Base-by-base conservation (phyloP, 1,284 basidiomycete genomes). In the Rhodofomes roseus region DNA sequence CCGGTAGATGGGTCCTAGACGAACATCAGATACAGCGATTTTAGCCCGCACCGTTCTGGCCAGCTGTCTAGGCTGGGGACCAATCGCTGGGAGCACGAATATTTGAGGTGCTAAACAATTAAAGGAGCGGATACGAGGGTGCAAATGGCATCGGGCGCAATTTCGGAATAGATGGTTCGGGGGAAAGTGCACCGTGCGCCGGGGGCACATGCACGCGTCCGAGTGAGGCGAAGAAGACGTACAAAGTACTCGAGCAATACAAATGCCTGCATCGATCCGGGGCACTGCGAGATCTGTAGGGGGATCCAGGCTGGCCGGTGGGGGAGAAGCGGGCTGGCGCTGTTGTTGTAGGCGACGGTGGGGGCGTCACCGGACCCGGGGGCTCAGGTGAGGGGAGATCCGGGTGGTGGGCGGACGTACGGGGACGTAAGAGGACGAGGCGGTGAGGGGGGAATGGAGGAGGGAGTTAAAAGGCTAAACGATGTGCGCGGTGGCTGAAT, bases 381-480 rank as follows among this genome's bases (percentile, higher is more conserved):
- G 12, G 50, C 50, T 51, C 50, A 36, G 50, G 50, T 51, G 50
- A 36, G 50, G 29, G 50, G 20, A 36, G 50, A 51, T 51, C 50
- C 50, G 50, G 6, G 29, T 1, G 18, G 5, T 16, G n/a, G 16
- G 43, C n/a, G 18, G 43, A 44, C 43, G 43, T 44, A 44, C 8
- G 29, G 31, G 50, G 20, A 52, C 31, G 50, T 22, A 51, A 51
- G 11, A 22, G 31, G 5, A 29, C 14, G 27, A 52, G 50, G 31
- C 18, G 18, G 20, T 31, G 6, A 16, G 20, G 44, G 31, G 12
- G 50, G 29, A 51, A 51, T 41, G 54, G 39, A 46, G 27, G 54
- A 23, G 41, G 54, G 41, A 46, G 54, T 56, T 36, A 56, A 56
- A 56, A 56, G 54, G 54, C 54, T 56, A 56, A 56, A 56, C 40